Conservation (phyloP, 805 yeast genomes). For the Ascoidea asiatica region DNA sequence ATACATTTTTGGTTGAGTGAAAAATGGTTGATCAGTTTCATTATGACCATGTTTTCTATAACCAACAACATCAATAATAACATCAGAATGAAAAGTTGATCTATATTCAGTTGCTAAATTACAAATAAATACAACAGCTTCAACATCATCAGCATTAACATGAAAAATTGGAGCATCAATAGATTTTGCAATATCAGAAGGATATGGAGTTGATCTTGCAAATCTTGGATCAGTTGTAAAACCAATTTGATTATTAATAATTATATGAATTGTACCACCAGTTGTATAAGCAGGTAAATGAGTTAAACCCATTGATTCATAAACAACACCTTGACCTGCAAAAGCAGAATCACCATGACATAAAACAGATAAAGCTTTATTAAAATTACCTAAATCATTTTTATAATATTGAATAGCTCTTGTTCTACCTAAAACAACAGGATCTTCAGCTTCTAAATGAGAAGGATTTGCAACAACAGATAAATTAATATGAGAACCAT, state of each 20-base stretch:
- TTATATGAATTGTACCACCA: slow-evolving; percentile 96
- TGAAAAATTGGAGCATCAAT: slow-evolving; percentile 98
- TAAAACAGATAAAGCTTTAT: slow-evolving; percentile 83
- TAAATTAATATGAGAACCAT: slow-evolving; percentile 90
- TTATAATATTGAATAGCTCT: slow-evolving; percentile 91
- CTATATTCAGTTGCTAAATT: slow-evolving; percentile 98
- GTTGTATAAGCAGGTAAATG: slow-evolving; percentile 90
- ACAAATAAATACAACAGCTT: slow-evolving; percentile 82
- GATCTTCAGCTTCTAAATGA: slow-evolving; percentile 98
- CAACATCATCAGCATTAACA: slow-evolving; percentile 96
- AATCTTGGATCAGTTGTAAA: slow-evolving; percentile 98
- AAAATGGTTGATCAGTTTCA: slow-evolving; percentile 98
- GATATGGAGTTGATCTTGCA: slow-evolving; percentile 95
- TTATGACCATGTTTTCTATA: slow-evolving; percentile 98
- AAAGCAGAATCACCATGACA: slow-evolving; percentile 99
- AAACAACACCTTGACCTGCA: slow-evolving; percentile 97
- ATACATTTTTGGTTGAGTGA: slow-evolving; percentile 98
- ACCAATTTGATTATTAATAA: slow-evolving; percentile 97
- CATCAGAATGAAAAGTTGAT: slow-evolving; percentile 92
- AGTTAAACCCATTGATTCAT: slow-evolving; percentile 94
- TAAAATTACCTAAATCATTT: slow-evolving; percentile 67
- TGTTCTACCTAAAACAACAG: slow-evolving; percentile 95
- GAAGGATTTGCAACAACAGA: slow-evolving; percentile 98
- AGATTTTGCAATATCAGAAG: slow-evolving; percentile 93
- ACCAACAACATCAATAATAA: slow-evolving; percentile 92